phyloP scores from a whole-genome alignment of 352 stramenopile genomes.

The Pilasporangium apinafurcum region DNA sequence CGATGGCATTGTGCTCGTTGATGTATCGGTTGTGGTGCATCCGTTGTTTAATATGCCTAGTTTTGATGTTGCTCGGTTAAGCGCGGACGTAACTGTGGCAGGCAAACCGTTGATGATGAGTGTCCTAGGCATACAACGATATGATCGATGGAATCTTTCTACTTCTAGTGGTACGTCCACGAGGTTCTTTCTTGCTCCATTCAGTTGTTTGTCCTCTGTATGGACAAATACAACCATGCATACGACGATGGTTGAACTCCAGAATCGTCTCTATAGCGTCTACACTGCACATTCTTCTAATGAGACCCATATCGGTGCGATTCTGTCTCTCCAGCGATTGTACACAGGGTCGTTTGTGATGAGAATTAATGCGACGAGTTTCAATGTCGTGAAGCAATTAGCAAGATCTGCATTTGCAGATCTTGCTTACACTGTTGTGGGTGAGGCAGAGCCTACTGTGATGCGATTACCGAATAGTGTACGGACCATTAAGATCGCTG shows the following conservation, averaged over 20 bases:
- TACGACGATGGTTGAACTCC: too few relatives aligned
- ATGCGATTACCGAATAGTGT: not conserved
- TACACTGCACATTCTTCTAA: constrained; percentile 4
- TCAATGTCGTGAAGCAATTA: constrained; percentile 12
- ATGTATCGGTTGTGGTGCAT: constrained; percentile 28
- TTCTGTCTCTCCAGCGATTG: not conserved
- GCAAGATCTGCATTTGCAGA: constrained; percentile 4
- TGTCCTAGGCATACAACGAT: constrained; percentile 4
- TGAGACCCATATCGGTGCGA: constrained; percentile 9
- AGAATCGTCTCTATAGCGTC: constrained; percentile 8
- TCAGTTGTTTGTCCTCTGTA: not conserved
- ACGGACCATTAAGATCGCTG: constrained; percentile 11
- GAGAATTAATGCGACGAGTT: constrained; percentile 9
- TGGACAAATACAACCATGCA: constrained; percentile 2
- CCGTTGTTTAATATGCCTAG: constrained; percentile 9
- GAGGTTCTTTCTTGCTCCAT: constrained; percentile 4
- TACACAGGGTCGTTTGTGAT: constrained; percentile 12
- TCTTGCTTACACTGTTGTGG: constrained; percentile 9
- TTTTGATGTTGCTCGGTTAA: constrained; percentile 3
- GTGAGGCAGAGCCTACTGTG: constrained; percentile 10
- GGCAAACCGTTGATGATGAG: constrained; percentile 14
- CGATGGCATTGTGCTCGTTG: constrained; percentile 32
- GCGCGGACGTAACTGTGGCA: constrained; percentile 6
- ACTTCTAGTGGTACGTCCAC: constrained; percentile 10
- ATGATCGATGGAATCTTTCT: constrained; percentile 7